These are phyloP conservation scores for Psilocybe azurescens DNA, from an alignment of 768 basidiomycete genomes.

Conservation along the genomic window DNA sequence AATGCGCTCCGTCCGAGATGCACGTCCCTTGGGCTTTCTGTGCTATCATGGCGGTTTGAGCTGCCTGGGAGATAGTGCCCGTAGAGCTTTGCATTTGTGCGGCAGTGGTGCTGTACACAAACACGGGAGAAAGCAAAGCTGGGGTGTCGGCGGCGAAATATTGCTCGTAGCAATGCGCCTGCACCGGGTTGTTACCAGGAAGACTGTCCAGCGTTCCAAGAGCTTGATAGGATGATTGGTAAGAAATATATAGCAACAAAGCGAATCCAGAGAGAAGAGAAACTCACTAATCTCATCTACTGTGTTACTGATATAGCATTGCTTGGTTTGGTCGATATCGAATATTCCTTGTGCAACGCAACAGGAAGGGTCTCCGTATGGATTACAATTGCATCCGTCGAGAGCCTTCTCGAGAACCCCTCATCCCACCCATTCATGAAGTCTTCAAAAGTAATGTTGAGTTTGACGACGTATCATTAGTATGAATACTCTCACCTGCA, in stretches of 20 bases:
- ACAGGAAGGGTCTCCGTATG: slow-evolving; percentile 38
- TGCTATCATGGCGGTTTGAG: slow-evolving; percentile 24
- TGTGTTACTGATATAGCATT: slow-evolving; percentile 38
- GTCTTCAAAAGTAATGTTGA: slow-evolving; percentile 25
- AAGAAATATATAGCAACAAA: too few species aligned
- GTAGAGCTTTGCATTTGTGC: slow-evolving; percentile 14
- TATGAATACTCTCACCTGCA: slow-evolving; percentile 13
- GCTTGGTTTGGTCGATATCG: slow-evolving; percentile 32
- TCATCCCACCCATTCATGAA: slow-evolving; percentile 55
- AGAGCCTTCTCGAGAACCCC: slow-evolving; percentile 49
- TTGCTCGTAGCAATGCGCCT: slow-evolving; percentile 30
- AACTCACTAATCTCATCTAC: slow-evolving; percentile 39
- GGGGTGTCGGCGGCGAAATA: slow-evolving; percentile 32
- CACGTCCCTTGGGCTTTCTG: slow-evolving; percentile 32
- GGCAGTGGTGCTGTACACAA: slow-evolving; percentile 20
- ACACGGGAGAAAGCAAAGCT: slow-evolving; percentile 30
- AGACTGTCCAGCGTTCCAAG: slow-evolving; percentile 23
- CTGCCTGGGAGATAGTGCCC: slow-evolving; percentile 27
- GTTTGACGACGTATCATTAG: neutral
- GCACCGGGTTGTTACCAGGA: slow-evolving; percentile 36
- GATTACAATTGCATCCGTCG: slow-evolving; percentile 45
- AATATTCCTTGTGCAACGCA: slow-evolving; percentile 39
- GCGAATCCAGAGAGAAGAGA: too few species aligned
- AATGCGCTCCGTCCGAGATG: slow-evolving; percentile 19
- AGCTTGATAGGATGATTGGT: slow-evolving; percentile 6